Evolutionary conservation across 805 yeast genomes (phyloP).

Genomic region (Osmozyma mogii): DNA sequence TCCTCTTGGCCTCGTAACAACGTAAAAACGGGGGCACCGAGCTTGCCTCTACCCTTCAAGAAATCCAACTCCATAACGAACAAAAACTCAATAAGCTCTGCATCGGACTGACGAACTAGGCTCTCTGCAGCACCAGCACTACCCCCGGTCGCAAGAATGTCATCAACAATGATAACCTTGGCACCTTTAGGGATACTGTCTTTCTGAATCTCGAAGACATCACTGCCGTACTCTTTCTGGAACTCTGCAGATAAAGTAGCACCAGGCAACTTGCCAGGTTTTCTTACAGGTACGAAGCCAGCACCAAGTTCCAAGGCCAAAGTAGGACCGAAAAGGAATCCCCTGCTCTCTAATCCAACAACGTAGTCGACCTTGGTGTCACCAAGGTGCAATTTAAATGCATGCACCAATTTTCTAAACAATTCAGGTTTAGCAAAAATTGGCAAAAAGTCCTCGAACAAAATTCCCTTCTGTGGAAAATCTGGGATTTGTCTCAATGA

Average conservation of each 20-base stretch:
- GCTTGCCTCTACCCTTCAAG: constrained; percentile 85
- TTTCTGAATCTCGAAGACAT: constrained; percentile 80
- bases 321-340: constrained; percentile 94
- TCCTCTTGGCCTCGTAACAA: constrained; percentile 76
- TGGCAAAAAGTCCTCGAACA: constrained; percentile 95
- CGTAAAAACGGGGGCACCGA: constrained; percentile 83
- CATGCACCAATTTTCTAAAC: constrained; percentile 74
- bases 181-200: constrained; percentile 75
- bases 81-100: constrained; percentile 67
- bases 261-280: constrained; percentile 94
- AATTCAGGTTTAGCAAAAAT: constrained; percentile 76
- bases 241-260: constrained; percentile 62
- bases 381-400: constrained; percentile 69
- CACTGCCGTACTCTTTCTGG: constrained; percentile 89
- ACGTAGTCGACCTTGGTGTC: constrained; percentile 71
- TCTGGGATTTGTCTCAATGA: constrained; percentile 69
- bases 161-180: constrained; percentile 84
- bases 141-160: constrained; percentile 97
- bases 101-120: constrained; percentile 59
- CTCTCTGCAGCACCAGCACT: constrained; percentile 93
- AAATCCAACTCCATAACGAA: constrained; percentile 94
- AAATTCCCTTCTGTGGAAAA: constrained; percentile 87
- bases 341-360: constrained; percentile 94
- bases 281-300: constrained; percentile 93
- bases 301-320: constrained; percentile 83